Evolutionary conservation across 2,329 filamentous ascomycete genomes (phyloP).

Genomic region (Myriosclerotinia scirpicola): DNA sequence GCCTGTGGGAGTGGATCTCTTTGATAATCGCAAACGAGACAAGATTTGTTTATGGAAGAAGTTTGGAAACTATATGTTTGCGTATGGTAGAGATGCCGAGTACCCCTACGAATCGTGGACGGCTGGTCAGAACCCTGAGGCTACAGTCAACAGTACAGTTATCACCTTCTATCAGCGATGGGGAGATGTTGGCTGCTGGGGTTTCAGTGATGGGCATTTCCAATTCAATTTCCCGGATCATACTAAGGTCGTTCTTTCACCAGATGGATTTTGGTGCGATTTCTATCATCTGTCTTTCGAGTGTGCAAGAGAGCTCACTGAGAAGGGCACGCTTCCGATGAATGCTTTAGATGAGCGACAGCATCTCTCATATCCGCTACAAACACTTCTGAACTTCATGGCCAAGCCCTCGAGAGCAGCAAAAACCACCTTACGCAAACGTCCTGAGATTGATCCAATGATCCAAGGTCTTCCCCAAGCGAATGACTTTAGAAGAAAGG

Average conservation of each 20-base stretch:
- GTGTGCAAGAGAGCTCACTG: constrained; percentile 63
- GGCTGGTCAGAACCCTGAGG: constrained; percentile 27
- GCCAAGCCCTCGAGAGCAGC: constrained; percentile 49
- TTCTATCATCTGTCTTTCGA: constrained; percentile 75
- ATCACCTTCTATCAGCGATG: constrained; percentile 81
- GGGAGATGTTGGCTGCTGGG: constrained; percentile 79
- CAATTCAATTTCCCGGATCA: constrained; percentile 89
- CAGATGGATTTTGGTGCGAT: constrained; percentile 72
- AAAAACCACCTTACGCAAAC: constrained; percentile 51
- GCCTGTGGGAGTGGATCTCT: constrained; percentile 61
- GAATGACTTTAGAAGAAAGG: constrained; percentile 72
- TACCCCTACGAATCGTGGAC: constrained; percentile 50
- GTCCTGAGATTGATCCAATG: constrained; percentile 60
- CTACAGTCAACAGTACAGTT: constrained; percentile 48
- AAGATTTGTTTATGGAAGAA: constrained; percentile 70
- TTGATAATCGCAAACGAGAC: constrained; percentile 65
- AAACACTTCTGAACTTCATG: constrained; percentile 69
- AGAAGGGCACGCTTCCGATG: constrained; percentile 66
- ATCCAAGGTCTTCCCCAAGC: constrained; percentile 65
- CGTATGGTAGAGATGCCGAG: constrained; percentile 70
- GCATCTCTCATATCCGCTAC: constrained; percentile 69
- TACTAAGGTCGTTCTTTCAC: constrained; percentile 77
- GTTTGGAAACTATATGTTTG: constrained; percentile 73
- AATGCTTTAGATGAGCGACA: constrained; percentile 70
- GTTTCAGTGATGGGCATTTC: constrained; percentile 75